Conservation (phyloP, 1,284 basidiomycete species). For the Sporisorium reilianum region DNA sequence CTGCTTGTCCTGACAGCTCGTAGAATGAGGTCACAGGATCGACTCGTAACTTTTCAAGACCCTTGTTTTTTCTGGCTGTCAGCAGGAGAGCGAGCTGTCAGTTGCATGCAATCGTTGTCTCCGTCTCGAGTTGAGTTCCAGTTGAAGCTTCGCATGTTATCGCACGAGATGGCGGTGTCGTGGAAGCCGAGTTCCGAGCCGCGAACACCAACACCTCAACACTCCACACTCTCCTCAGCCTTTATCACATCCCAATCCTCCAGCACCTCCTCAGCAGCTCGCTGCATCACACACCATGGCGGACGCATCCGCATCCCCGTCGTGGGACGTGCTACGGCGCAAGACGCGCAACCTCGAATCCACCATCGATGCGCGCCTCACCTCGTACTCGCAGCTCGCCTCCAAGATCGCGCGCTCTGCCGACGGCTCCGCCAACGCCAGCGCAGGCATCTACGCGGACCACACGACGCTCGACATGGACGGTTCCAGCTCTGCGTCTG, state of each 20-base stretch:
- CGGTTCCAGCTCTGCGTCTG: slow-evolving; percentile 4
- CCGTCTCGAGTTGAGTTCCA: background rate
- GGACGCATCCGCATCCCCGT: slow-evolving; percentile 21
- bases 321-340: slow-evolving; percentile 75
- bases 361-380: slow-evolving; percentile 88
- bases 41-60: too few species aligned
- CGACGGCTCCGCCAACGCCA: slow-evolving; percentile 19
- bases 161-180: background rate
- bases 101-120: background rate
- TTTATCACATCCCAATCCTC: background rate
- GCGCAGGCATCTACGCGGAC: slow-evolving; percentile 23
- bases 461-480: slow-evolving; percentile 49
- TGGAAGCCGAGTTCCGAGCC: slow-evolving; percentile 2
- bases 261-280: background rate
- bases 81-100: too few species aligned
- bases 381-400: slow-evolving; percentile 86
- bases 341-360: slow-evolving; percentile 91
- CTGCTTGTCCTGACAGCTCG: too few species aligned
- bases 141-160: background rate
- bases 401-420: slow-evolving; percentile 75
- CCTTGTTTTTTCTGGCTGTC: too few species aligned
- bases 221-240: background rate
- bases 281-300: background rate
- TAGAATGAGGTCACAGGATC: too few species aligned
- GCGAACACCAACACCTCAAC: background rate